Evolutionary conservation across 192 early-diverging fungal genomes (phyloP), one percentile per base, ranked within the genome.

Genomic region (Coemansia pectinata): DNA sequence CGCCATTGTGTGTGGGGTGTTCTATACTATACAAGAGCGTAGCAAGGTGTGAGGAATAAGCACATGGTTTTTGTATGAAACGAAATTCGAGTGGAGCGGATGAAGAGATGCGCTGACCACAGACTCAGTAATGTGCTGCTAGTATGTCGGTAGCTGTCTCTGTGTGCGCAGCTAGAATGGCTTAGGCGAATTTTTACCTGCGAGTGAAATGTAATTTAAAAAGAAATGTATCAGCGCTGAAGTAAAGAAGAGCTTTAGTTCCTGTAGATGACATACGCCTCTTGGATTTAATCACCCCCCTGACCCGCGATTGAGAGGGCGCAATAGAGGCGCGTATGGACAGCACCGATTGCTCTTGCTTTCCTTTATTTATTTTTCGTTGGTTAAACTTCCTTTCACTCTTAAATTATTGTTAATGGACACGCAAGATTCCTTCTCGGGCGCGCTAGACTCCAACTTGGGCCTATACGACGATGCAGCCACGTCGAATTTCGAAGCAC

Each of bases 391-490:
- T 14, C 3, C 14, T 31, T 34, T 31, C 27, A 8, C 29, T 34
- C 23, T 55, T 17, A 33, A 17, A 34, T 33, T 31, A 50, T 58
- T 34, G 25, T 14, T 27, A 34, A 71, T 71, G 69, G 60, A 71
- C 69, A 64, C 69, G 3, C 62, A 71, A 27, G 69, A 71, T 57
- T 40, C 64, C 5, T 71, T 65, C 63, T 65, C 69, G 4, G 69
- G 50, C 3, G 31, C 62, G n/a, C 69, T 71, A 5, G 62, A 71
- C 31, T 71, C 69, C 25, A 63, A 71, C 34, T 34, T 71, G 34
- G 69, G 57, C 4, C 62, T 34, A 15, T 59, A 64, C 52, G 64
- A 39, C 52, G 61, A 71, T 19, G 23, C 50, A 2, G 34, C 33
- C 15, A 33, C 29, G 31, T 34, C 55, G 15, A 31, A 58, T 58